These are phyloP conservation scores for Citrullus amarus DNA, from an alignment of 306 rosid species.

Conservation along the genomic window DNA sequence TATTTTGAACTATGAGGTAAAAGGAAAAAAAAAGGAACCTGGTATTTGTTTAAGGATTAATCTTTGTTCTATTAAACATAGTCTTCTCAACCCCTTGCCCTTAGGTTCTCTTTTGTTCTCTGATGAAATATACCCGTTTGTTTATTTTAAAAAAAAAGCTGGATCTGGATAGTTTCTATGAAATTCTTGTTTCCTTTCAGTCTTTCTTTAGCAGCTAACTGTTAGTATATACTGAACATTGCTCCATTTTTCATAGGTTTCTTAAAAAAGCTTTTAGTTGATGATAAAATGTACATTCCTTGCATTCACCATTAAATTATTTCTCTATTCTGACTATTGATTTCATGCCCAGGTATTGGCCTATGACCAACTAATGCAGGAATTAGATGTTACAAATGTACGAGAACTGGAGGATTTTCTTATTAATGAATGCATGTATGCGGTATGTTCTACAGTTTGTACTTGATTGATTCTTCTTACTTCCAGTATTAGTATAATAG, in stretches of 20 bases:
- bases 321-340: slow-evolving; percentile 7
- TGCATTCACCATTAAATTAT: not conserved
- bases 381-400: slow-evolving; percentile 74
- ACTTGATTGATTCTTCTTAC: slow-evolving; percentile 3
- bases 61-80: not conserved
- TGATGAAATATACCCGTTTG: too few relatives aligned
- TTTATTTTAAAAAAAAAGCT: not conserved
- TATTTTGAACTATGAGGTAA: not conserved
- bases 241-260: not conserved
- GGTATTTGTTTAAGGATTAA: not conserved
- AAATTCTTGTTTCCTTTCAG: not conserved
- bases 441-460: slow-evolving; percentile 39
- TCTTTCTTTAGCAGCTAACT: not conserved
- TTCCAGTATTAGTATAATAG: not conserved
- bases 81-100: too few relatives aligned
- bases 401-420: slow-evolving; percentile 92
- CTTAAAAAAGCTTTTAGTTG: not conserved
- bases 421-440: slow-evolving; percentile 96
- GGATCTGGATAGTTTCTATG: not conserved
- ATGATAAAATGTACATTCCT: not conserved
- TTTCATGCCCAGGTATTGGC: slow-evolving; percentile 50
- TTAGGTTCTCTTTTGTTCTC: too few relatives aligned
- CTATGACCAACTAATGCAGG: slow-evolving; percentile 84
- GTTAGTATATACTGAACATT: not conserved
- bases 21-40: not conserved